Base-by-base conservation (phyloP, 768 basidiomycete genomes). In the Suillus tomentosus region DNA sequence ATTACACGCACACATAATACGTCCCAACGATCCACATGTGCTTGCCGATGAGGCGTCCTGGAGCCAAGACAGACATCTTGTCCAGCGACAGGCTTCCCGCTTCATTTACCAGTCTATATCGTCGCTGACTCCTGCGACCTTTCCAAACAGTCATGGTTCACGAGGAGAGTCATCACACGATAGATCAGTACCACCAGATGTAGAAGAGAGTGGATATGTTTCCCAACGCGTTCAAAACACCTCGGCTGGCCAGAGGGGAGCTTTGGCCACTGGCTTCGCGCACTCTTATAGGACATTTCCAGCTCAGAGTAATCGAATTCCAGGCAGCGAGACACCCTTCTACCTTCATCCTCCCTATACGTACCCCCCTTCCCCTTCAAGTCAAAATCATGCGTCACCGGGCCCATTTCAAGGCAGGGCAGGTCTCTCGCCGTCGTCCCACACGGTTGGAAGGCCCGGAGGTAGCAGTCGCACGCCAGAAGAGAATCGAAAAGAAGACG, bases 371-470 rank as follows among this genome's bases (percentile, higher is more conserved):
- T 67, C 73, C 57, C 68, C 69, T 61, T 68, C 67, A 22, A 42
- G 17, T 27, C 66, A 61, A 31, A 43, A 64, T 55, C 64, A 55
- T 55, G 31, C 72, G 70, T 34, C 50, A 61, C 56, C 65, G 53
- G 36, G 50, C 15, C 55, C 66, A 66, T 67, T 60, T 43, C 70
- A 67, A 64, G 76, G 74, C 10, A 85, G 84, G 66, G 78, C 81
- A 43, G 82, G 83, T 8, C 79, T 78, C 36, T 81, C 82, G n/a
- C 79, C 77, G 2, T 73, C 79, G 65, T 67, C 70, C 64, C 73
- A 24, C 22, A 24, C 66, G 43, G 62, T 45, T 40, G 68, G 68
- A 27, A 64, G 50, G 45, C 39, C 66, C 39, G n/a, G 61, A 36
- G 73, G 66, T 58, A 22, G n/a, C 37, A 56, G 42, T 48, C 56